These are phyloP conservation scores for Amanita subjunquillea DNA, from an alignment of 768 basidiomycete species.

Conservation along the genomic window DNA sequence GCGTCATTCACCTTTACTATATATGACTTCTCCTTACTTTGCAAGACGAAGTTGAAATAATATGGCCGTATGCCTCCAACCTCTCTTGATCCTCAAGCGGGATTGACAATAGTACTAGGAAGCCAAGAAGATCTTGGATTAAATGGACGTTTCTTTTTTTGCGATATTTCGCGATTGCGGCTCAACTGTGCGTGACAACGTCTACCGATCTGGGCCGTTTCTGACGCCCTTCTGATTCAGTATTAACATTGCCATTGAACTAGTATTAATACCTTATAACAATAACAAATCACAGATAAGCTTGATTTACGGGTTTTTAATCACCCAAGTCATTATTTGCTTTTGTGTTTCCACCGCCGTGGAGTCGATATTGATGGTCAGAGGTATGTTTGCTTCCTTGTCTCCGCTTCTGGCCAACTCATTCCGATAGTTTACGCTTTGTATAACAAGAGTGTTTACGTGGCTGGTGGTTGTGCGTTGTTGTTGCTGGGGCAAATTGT, in stretches of 20 bases:
- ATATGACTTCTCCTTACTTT: slow-evolving; percentile 1
- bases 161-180: neutral
- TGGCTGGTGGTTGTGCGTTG: neutral
- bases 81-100: too few species aligned
- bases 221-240: neutral
- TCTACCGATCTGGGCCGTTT: neutral
- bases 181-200: neutral
- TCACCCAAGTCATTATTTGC: neutral
- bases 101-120: neutral
- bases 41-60: slow-evolving; percentile 2
- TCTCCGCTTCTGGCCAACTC: neutral
- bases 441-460: neutral
- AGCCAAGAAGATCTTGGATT: neutral
- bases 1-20: neutral
- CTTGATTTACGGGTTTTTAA: neutral
- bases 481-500: neutral
- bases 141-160: slow-evolving; percentile 5
- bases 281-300: neutral
- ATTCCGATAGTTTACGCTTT: slow-evolving; percentile 1
- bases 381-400: neutral
- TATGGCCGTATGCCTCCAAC: neutral
- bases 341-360: neutral
- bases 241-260: neutral
- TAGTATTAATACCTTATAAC: neutral
- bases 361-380: slow-evolving; percentile 1